These are phyloP conservation scores for Ceratocystis colombiana DNA, from an alignment of 2,329 filamentous ascomycete species.

Conservation along the genomic window DNA sequence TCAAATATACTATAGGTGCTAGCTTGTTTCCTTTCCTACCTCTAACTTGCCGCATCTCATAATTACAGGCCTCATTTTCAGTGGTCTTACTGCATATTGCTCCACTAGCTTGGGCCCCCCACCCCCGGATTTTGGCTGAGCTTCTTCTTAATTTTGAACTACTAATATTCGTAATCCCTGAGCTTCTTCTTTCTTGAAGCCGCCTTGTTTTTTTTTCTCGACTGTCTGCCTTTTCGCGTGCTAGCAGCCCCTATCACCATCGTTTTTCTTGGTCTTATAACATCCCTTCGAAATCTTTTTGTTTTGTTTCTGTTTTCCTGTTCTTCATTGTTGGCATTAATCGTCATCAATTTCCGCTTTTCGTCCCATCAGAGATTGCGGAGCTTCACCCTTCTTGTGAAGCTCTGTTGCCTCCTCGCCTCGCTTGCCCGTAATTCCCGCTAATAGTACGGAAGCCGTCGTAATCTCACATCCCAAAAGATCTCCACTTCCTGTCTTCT, in stretches of 20 bases:
- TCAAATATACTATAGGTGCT: no score
- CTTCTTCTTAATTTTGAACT: neutral
- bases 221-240: constrained; percentile 8
- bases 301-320: neutral
- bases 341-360: neutral
- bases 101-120: neutral
- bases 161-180: neutral
- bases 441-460: constrained; percentile 7
- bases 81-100: neutral
- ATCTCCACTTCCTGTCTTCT: neutral
- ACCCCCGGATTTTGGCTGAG: constrained; percentile 1
- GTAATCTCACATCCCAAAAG: constrained; percentile 6
- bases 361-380: constrained; percentile 6
- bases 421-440: constrained; percentile 10
- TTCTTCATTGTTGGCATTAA: neutral
- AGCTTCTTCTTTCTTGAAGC: neutral
- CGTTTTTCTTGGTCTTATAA: neutral
- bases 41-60: neutral
- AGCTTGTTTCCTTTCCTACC: neutral
- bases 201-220: constrained; percentile 1
- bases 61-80: neutral
- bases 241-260: constrained; percentile 18
- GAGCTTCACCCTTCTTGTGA: no score
- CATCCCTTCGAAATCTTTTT: neutral
- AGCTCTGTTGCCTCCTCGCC: constrained; percentile 5